These are phyloP conservation scores for Fusarium udum DNA, from an alignment of 2,329 filamentous ascomycete species.

Conservation along the genomic window DNA sequence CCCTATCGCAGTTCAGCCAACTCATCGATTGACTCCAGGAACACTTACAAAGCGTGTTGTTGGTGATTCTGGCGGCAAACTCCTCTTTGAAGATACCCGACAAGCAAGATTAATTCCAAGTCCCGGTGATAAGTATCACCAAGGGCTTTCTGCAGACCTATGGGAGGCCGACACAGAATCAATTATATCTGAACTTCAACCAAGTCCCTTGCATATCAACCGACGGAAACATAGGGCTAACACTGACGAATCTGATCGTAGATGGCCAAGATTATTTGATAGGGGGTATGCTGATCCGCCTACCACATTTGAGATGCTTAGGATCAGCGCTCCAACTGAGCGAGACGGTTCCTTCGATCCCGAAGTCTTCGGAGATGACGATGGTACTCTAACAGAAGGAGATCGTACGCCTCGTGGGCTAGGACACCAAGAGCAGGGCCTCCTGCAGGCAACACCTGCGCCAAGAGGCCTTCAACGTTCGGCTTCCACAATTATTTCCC, in stretches of 20 bases:
- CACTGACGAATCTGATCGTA: conserved; percentile 1
- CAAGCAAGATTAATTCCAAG: conserved; percentile 32
- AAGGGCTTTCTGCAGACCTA: conserved; percentile 37
- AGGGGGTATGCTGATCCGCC: conserved; percentile 4
- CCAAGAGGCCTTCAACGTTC: conserved; percentile 17
- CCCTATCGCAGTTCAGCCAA: conserved; percentile 40
- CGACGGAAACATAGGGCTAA: conserved; percentile 7
- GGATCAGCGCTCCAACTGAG: not conserved
- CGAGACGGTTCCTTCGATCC: not conserved
- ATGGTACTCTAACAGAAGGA: not conserved
- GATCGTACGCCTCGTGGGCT: conserved; percentile 4
- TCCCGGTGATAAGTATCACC: conserved; percentile 10
- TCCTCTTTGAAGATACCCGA: conserved; percentile 32
- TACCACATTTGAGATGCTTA: conserved; percentile 5
- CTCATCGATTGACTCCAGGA: conserved; percentile 39
- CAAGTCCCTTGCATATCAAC: conserved; percentile 40
- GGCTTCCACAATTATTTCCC: conserved; percentile 32
- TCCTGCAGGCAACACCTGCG: not conserved
- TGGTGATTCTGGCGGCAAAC: conserved; percentile 35
- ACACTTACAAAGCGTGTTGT: conserved; percentile 38
- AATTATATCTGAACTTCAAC: conserved; percentile 35
- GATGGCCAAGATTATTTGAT: conserved; percentile 29
- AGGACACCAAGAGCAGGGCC: not conserved
- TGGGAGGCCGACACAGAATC: conserved; percentile 29
- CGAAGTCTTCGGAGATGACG: not conserved